Conservation (phyloP, 225 moss, liverwort and hornwort genomes). For the Bryoerythrophyllum caledonicum region DNA sequence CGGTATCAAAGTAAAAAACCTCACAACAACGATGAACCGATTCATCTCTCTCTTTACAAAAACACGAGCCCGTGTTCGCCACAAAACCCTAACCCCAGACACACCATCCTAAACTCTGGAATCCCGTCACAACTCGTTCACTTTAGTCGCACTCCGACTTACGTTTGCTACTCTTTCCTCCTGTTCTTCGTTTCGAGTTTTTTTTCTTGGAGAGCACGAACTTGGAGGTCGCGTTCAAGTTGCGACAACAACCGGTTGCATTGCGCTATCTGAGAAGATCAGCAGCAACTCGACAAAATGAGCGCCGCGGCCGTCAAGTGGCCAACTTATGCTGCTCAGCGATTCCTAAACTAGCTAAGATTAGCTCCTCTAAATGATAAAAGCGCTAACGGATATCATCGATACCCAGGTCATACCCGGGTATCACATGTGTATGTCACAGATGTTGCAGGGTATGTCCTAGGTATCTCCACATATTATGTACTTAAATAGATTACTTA, state of each 20-base stretch:
- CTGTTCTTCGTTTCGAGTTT: conserved; percentile 1
- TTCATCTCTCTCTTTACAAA: no score
- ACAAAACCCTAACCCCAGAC: background rate
- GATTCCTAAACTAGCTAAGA: no score
- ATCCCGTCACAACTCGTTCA: background rate
- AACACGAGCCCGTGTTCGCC: background rate
- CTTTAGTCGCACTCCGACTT: background rate
- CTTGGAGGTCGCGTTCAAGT: background rate
- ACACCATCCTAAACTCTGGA: background rate
- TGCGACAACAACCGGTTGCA: background rate
- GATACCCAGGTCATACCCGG: no score
- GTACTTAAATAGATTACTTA: no score
- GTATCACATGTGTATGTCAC: no score
- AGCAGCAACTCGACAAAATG: no score
- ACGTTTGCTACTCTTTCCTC: background rate
- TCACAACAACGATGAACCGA: no score
- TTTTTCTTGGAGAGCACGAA: background rate
- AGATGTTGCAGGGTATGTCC: no score
- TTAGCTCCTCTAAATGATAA: no score
- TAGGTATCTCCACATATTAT: no score
- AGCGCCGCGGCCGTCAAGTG: background rate
- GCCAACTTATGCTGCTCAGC: no score
- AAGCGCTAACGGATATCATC: no score
- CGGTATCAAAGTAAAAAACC: background rate
- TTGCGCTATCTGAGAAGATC: background rate